A percentile compares a stretch with the other conserved stretches of the same genome.
Evolutionary conservation across 352 stramenopile species (phyloP).

Genomic region (Albugo laibachii): DNA sequence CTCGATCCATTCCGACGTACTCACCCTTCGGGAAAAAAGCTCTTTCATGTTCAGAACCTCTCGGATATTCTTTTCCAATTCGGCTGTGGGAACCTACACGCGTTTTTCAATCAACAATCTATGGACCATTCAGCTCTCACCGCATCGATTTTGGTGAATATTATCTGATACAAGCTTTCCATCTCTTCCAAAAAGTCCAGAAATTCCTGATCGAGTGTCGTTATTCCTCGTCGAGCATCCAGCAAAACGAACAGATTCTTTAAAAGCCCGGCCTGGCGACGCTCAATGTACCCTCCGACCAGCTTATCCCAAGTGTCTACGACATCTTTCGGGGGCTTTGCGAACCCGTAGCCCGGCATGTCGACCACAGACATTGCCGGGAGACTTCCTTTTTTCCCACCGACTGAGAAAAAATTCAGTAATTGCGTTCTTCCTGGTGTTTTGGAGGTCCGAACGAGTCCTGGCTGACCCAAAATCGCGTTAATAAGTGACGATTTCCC

Average conservation of each 20-base stretch:
- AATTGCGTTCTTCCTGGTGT: conserved; percentile 68
- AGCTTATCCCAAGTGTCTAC: conserved; percentile 62
- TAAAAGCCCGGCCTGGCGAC: conserved; percentile 47
- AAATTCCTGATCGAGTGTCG: conserved; percentile 65
- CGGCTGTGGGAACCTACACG: background rate
- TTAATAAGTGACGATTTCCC: conserved; percentile 82
- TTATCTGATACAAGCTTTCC: conserved; percentile 70
- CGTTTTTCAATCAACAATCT: background rate
- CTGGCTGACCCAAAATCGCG: conserved; percentile 39
- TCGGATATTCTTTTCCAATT: background rate
- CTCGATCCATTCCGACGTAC: background rate
- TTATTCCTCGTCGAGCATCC: conserved; percentile 58
- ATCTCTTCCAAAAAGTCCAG: conserved; percentile 73
- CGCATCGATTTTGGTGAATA: conserved; percentile 82
- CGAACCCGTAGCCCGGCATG: conserved; percentile 78
- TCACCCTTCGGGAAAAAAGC: background rate
- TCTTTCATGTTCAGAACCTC: background rate
- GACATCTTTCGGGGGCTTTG: conserved; percentile 42
- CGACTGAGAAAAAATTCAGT: conserved; percentile 68
- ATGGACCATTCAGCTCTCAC: conserved; percentile 3
- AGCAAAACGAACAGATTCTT: conserved; percentile 57
- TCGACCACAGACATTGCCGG: conserved; percentile 56
- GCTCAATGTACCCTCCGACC: conserved; percentile 55
- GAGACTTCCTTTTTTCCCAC: conserved; percentile 42
- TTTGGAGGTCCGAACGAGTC: conserved; percentile 66